phyloP scores from a whole-genome alignment of 202 grass and related monocot species.

The Schoenoplectus tabernaemontani region DNA sequence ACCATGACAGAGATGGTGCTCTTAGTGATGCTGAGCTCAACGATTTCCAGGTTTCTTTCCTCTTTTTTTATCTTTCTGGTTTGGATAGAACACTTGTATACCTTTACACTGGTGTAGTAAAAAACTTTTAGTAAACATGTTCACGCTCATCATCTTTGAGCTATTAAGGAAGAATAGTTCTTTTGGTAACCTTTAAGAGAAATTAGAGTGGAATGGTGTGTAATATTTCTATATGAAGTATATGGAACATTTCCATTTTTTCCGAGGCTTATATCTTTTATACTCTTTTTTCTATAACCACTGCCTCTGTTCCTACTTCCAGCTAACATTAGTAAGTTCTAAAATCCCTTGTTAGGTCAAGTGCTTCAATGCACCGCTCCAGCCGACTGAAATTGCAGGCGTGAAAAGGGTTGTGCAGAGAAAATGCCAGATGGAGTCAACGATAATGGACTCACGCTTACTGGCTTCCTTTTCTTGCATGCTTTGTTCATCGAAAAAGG shows the following conservation, averaged over 20 bases:
- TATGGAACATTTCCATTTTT: not conserved
- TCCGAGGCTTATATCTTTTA: not conserved
- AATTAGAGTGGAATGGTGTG: not conserved
- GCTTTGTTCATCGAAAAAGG: constrained; percentile 97
- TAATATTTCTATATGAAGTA: not conserved
- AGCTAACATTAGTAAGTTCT: not conserved
- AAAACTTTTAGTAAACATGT: not conserved
- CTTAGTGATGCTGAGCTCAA: constrained; percentile 90
- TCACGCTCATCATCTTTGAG: not conserved
- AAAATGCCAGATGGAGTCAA: constrained; percentile 94
- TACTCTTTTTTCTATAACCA: not conserved
- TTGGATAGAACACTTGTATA: not conserved
- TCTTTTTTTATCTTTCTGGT: too few relatives aligned
- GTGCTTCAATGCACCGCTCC: constrained; percentile 88
- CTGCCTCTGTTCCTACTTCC: not conserved
- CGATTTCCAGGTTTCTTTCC: constrained; percentile 79
- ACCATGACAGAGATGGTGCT: constrained; percentile 83
- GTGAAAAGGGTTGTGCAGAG: constrained; percentile 96
- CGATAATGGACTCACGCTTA: constrained; percentile 74
- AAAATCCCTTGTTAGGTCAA: constrained; percentile 40
- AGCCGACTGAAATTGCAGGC: constrained; percentile 76
- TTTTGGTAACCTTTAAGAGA: not conserved
- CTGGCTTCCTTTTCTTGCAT: constrained; percentile 91
- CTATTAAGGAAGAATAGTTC: not conserved
- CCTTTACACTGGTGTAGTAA: not conserved